These are phyloP conservation scores for Chenopodium suecicum DNA, from an alignment of 148 eudicot species.

Conservation along the genomic window DNA sequence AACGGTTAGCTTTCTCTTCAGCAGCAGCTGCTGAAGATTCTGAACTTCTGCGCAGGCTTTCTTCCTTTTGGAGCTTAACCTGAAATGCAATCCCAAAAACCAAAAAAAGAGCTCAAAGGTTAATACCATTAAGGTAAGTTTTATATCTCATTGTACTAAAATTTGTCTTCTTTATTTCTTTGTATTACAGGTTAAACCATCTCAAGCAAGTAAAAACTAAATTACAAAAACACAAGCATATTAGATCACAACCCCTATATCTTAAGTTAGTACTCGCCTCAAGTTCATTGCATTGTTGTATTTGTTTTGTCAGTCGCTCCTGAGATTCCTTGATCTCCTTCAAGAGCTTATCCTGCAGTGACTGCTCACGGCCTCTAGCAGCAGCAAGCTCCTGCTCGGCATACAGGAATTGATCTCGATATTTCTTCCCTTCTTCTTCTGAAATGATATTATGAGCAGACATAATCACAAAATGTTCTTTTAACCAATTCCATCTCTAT, in stretches of 20 bases:
- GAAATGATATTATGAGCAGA: conserved; percentile 23
- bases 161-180: no score
- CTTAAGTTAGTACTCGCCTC: conserved; percentile 46
- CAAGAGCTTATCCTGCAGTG: conserved; percentile 72
- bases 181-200: background rate
- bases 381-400: conserved; percentile 97
- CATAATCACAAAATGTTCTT: background rate
- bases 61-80: conserved; percentile 73
- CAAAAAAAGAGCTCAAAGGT: conserved; percentile 5
- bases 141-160: background rate
- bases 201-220: background rate
- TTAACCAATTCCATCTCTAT: background rate
- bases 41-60: conserved; percentile 56
- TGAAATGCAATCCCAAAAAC: conserved; percentile 24
- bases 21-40: conserved; percentile 74
- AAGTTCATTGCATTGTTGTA: conserved; percentile 58
- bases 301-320: conserved; percentile 66
- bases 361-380: conserved; percentile 83
- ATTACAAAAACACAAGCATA: background rate
- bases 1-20: conserved; percentile 60
- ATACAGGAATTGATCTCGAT: conserved; percentile 58
- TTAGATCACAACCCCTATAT: background rate
- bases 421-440: conserved; percentile 74
- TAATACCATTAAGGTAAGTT: background rate
- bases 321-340: conserved; percentile 80